phyloP scores from a whole-genome alignment of 352 stramenopile genomes.

The Globisporangium solare region DNA sequence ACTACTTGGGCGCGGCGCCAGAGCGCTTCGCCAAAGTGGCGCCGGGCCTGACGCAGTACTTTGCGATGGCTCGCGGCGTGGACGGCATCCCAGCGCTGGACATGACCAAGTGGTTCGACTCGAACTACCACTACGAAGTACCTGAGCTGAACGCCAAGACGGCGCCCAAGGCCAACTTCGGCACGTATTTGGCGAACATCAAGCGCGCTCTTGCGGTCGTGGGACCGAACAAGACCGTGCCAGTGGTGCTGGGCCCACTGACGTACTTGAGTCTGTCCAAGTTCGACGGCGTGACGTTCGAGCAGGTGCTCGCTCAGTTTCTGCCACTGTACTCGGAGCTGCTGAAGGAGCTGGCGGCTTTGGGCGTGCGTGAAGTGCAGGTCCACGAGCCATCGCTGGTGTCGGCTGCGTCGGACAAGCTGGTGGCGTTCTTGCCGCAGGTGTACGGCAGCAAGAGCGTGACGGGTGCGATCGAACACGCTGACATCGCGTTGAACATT shows the following conservation, averaged over 20 bases:
- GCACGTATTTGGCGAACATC: constrained; percentile 57
- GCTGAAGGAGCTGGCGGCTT: constrained; percentile 55
- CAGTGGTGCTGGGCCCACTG: constrained; percentile 77
- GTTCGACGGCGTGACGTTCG: constrained; percentile 70
- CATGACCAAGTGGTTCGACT: constrained; percentile 95
- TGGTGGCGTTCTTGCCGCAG: constrained; percentile 47
- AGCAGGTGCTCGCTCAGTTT: constrained; percentile 63
- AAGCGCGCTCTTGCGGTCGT: constrained; percentile 76
- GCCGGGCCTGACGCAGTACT: constrained; percentile 71
- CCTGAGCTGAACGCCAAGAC: constrained; percentile 83
- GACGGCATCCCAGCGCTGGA: constrained; percentile 89
- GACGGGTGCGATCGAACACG: constrained; percentile 57
- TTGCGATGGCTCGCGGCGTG: constrained; percentile 88
- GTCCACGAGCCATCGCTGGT: constrained; percentile 91
- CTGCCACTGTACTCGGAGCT: constrained; percentile 81
- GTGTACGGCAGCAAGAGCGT: constrained; percentile 65
- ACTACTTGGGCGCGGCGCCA: constrained; percentile 73
- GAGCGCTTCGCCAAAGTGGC: constrained; percentile 71
- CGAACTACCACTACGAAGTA: constrained; percentile 95
- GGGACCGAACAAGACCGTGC: constrained; percentile 79
- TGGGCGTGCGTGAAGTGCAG: constrained; percentile 86
- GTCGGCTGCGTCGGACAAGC: constrained; percentile 48
- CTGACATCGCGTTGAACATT: constrained; percentile 63
- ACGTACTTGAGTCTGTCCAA: constrained; percentile 82
- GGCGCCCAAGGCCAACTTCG: constrained; percentile 77